Conservation (phyloP, 2,329 filamentous ascomycete genomes). For the Botryotinia globosa region DNA sequence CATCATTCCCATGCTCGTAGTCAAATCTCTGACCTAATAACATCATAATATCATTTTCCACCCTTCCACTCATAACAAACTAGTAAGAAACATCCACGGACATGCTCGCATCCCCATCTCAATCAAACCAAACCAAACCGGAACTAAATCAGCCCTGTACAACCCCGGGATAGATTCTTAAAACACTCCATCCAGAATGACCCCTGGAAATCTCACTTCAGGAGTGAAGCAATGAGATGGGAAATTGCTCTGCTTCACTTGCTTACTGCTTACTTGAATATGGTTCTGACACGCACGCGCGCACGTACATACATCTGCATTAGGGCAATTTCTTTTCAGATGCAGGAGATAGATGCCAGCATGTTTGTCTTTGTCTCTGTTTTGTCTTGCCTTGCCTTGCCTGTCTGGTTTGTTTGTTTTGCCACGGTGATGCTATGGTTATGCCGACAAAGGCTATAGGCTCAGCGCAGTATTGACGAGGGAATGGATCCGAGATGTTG, state of each 20-base stretch:
- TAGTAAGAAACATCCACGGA: not conserved
- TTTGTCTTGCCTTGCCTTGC: not conserved
- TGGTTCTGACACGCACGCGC: slow-evolving; percentile 15
- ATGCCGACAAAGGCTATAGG: slow-evolving; percentile 3
- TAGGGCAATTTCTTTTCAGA: slow-evolving; percentile 2
- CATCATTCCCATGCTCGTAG: not conserved
- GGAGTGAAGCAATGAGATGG: not conserved
- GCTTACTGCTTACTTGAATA: slow-evolving; percentile 12
- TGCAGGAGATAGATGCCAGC: slow-evolving; percentile 8
- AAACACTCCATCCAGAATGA: not conserved
- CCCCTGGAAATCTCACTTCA: not conserved
- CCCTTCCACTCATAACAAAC: not conserved
- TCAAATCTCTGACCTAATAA: not conserved
- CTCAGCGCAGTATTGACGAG: not conserved
- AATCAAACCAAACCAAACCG: not conserved
- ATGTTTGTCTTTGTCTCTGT: not conserved
- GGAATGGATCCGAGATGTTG: not conserved
- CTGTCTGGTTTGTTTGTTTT: not conserved
- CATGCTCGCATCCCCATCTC: slow-evolving; percentile 5
- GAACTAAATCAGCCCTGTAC: slow-evolving; percentile 1
- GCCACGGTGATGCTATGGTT: not conserved
- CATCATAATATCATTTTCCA: not conserved
- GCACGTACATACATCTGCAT: slow-evolving; percentile 15
- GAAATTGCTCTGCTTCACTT: slow-evolving; percentile 2
- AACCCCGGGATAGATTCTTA: slow-evolving; percentile 4